Percentiles rank a stretch among this genome's conserved stretches.
Conservation (phyloP, 2,329 filamentous ascomycete genomes). For the Blumeria graminis region DNA sequence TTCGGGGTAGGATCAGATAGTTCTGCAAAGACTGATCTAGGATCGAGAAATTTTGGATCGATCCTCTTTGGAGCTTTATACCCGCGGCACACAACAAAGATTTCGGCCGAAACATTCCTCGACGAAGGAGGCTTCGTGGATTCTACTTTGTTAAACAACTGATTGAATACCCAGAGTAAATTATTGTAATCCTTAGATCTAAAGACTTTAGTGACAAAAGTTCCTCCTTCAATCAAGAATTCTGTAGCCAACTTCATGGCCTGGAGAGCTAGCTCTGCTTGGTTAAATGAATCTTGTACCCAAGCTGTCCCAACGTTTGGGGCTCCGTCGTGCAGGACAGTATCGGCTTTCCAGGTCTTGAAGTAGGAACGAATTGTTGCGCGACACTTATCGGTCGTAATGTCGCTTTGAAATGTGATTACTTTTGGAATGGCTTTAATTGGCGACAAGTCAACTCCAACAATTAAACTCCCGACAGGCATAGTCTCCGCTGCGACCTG, state of each 20-base stretch:
- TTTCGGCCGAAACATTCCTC: conserved; percentile 89
- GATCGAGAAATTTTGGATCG: conserved; percentile 79
- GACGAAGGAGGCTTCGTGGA: conserved; percentile 93
- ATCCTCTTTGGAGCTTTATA: conserved; percentile 88
- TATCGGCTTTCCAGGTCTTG: conserved; percentile 91
- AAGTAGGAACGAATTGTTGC: conserved; percentile 71
- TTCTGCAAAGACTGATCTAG: conserved; percentile 77
- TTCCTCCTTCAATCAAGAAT: conserved; percentile 70
- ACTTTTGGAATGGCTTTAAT: conserved; percentile 90
- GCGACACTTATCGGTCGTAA: conserved; percentile 89
- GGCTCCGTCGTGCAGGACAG: conserved; percentile 86
- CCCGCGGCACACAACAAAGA: conserved; percentile 89
- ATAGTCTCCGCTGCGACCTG: conserved; percentile 91
- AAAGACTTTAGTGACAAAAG: conserved; percentile 95
- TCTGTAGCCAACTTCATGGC: conserved; percentile 85
- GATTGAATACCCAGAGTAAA: conserved; percentile 90
- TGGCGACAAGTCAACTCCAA: conserved; percentile 81
- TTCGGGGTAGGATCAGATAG: conserved; percentile 67
- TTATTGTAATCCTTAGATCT: conserved; percentile 92
- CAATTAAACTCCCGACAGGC: conserved; percentile 70
- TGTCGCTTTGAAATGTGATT: conserved; percentile 93
- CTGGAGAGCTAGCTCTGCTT: conserved; percentile 78
- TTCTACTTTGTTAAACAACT: conserved; percentile 84
- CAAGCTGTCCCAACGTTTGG: conserved; percentile 96
- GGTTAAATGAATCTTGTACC: conserved; percentile 95